phyloP scores from a whole-genome alignment of 1,284 basidiomycete genomes.

The Cystobasidium pallidum region DNA sequence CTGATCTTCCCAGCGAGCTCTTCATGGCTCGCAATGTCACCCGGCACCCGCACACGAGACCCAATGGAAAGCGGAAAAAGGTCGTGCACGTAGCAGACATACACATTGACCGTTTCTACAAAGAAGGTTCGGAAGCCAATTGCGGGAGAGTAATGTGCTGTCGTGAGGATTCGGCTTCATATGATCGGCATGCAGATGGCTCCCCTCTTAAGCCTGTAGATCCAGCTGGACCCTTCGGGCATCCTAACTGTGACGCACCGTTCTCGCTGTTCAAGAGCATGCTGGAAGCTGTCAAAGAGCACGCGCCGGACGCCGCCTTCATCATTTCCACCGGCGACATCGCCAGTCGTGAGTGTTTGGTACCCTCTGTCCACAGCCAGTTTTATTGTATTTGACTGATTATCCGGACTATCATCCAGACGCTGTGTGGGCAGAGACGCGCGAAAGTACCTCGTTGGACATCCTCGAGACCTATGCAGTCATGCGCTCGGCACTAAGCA shows the following conservation, averaged over 20 bases:
- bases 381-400: background rate
- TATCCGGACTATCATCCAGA: constrained; percentile 29
- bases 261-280: constrained; percentile 62
- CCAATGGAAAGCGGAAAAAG: constrained; percentile 46
- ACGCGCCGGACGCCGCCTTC: constrained; percentile 59
- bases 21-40: constrained; percentile 5
- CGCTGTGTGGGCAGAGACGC: constrained; percentile 49
- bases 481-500: constrained; percentile 45
- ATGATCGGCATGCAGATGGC: background rate
- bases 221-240: constrained; percentile 55
- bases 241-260: constrained; percentile 63
- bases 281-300: constrained; percentile 59
- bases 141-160: constrained; percentile 44
- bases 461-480: constrained; percentile 45
- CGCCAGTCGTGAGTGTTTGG: constrained; percentile 61
- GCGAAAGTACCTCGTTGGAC: constrained; percentile 44
- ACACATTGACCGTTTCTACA: constrained; percentile 54
- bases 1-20: constrained; percentile 45
- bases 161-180: background rate
- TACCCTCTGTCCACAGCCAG: background rate
- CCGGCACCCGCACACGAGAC: background rate
- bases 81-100: constrained; percentile 54
- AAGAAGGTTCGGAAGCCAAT: constrained; percentile 53
- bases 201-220: constrained; percentile 1
- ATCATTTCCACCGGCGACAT: constrained; percentile 68